Conservation (phyloP, 164 flowering plant genomes). For the Annona squamosa region DNA sequence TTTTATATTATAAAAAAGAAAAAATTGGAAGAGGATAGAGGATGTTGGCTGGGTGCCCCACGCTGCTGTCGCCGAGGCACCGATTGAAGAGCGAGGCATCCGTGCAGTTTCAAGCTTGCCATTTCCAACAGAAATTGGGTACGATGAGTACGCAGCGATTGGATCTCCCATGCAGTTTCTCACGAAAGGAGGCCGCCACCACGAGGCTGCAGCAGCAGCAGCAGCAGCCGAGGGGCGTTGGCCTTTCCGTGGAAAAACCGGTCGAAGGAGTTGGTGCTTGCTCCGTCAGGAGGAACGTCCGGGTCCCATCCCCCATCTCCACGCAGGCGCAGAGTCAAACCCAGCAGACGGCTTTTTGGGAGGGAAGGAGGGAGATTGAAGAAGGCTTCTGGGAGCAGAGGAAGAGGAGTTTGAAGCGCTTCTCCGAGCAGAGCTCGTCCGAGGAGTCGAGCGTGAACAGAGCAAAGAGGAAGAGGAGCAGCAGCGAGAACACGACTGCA, state of each 20-base stretch:
- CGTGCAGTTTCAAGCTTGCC: conserved; percentile 71
- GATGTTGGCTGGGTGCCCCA: conserved; percentile 97
- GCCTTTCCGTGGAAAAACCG: conserved; percentile 52
- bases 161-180: conserved; percentile 71
- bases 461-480: conserved; percentile 59
- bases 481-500: conserved; percentile 14
- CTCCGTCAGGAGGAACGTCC: conserved; percentile 53
- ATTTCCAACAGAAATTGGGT: conserved; percentile 35
- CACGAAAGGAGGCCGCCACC: conserved; percentile 44
- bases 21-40: conserved; percentile 42
- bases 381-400: conserved; percentile 55
- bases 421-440: conserved; percentile 42
- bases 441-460: conserved; percentile 41
- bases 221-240: conserved; percentile 57
- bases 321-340: conserved; percentile 10
- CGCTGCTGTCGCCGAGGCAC: conserved; percentile 89
- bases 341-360: conserved; percentile 13
- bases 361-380: conserved; percentile 37
- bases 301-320: conserved; percentile 51
- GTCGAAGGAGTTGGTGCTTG: conserved; percentile 39
- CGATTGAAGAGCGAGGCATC: conserved; percentile 79
- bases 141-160: conserved; percentile 91
- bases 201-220: conserved; percentile 21
- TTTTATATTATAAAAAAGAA: not conserved
- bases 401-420: conserved; percentile 66